phyloP scores from a whole-genome alignment of 345 rosid genomes.

The Gossypium stocksii region DNA sequence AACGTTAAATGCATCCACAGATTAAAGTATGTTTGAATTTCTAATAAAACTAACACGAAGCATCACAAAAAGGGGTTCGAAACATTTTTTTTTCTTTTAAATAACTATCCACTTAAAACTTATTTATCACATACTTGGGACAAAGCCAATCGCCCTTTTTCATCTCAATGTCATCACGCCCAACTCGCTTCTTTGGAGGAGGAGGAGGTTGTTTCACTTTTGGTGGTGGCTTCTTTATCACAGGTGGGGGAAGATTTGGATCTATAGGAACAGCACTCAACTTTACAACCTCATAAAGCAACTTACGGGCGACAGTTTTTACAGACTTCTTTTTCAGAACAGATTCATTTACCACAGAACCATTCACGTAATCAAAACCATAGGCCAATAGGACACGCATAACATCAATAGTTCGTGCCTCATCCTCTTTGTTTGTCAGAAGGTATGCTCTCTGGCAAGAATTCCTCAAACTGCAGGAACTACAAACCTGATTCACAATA shows the following conservation, averaged over 20 bases:
- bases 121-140: slow-evolving; percentile 58
- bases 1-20: slow-evolving; percentile 15
- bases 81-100: neutral
- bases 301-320: slow-evolving; percentile 75
- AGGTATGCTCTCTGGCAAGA: slow-evolving; percentile 88
- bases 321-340: slow-evolving; percentile 72
- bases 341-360: slow-evolving; percentile 48
- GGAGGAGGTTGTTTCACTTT: slow-evolving; percentile 98
- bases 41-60: slow-evolving; percentile 4
- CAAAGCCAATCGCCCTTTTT: slow-evolving; percentile 99
- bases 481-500: slow-evolving; percentile 61
- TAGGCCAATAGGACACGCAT: slow-evolving; percentile 75
- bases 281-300: slow-evolving; percentile 83
- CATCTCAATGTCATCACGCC: slow-evolving; percentile 96
- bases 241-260: slow-evolving; percentile 93
- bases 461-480: slow-evolving; percentile 85
- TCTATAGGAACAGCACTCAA: slow-evolving; percentile 87
- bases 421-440: slow-evolving; percentile 88
- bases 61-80: neutral
- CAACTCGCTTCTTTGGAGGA: slow-evolving; percentile 79
- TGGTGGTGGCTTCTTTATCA: slow-evolving; percentile 78
- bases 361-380: slow-evolving; percentile 67
- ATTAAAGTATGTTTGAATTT: neutral
- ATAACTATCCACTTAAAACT: neutral
- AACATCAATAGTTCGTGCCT: slow-evolving; percentile 84